These are phyloP conservation scores for Boletus rex-veris DNA, from an alignment of 768 basidiomycete genomes.

Conservation along the genomic window DNA sequence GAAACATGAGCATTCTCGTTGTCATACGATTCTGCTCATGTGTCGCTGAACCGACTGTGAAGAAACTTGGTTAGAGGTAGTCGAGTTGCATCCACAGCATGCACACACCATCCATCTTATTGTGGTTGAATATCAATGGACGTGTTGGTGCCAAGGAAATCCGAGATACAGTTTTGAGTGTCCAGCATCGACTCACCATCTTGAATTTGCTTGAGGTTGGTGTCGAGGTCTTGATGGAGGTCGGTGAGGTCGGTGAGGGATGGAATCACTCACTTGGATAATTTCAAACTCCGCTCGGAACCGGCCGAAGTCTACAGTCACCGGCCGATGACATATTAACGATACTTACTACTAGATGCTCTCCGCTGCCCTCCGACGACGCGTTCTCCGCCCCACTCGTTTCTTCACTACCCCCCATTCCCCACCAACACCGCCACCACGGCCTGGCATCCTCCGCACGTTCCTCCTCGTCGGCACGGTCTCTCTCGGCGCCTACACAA, in stretches of 20 bases:
- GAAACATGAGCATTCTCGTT: slow-evolving; percentile 37
- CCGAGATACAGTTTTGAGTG: slow-evolving; percentile 29
- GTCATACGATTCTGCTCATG: slow-evolving; percentile 36
- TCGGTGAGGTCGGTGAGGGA: slow-evolving; percentile 1
- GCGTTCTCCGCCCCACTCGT: slow-evolving; percentile 7
- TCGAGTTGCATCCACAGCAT: slow-evolving; percentile 34
- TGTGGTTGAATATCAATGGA: slow-evolving; percentile 27
- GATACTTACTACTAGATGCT: too few species aligned
- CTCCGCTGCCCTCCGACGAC: slow-evolving; percentile 8
- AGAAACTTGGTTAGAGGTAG: slow-evolving; percentile 18
- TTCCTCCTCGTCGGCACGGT: slow-evolving; percentile 21
- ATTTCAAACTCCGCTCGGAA: slow-evolving; percentile 24
- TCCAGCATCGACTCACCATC: slow-evolving; percentile 51
- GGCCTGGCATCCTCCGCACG: slow-evolving; percentile 6
- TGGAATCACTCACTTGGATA: not conserved
- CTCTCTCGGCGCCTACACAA: slow-evolving; percentile 36
- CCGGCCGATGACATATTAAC: too few species aligned
- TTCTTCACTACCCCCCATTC: slow-evolving; percentile 18
- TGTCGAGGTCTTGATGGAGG: slow-evolving; percentile 20
- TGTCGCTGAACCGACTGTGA: slow-evolving; percentile 25
- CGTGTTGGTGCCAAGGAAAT: slow-evolving; percentile 38
- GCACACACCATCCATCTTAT: slow-evolving; percentile 54
- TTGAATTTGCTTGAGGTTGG: slow-evolving; percentile 20
- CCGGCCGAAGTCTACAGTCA: slow-evolving; percentile 6
- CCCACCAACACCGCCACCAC: not conserved